Evolutionary conservation across 2,329 filamentous ascomycete species (phyloP).

Genomic region (Pezicula radicicola): DNA sequence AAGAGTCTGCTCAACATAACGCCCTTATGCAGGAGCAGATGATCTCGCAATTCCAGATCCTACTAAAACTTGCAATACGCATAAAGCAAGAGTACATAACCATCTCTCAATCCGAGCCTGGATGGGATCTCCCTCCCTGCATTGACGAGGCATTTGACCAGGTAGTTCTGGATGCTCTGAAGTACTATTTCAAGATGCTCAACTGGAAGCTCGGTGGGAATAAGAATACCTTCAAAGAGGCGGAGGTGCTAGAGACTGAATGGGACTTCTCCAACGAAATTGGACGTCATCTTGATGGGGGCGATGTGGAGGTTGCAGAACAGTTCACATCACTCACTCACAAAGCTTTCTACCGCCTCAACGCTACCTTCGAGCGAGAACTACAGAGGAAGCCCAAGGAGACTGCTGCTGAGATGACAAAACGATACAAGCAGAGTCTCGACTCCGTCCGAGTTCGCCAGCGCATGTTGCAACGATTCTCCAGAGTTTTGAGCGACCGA

Average conservation of each 20-base stretch:
- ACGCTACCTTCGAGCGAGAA: conserved; percentile 88
- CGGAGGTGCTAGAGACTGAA: conserved; percentile 93
- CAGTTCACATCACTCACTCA: conserved; percentile 94
- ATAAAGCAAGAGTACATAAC: conserved; percentile 87
- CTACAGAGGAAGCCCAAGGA: conserved; percentile 82
- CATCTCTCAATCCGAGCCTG: conserved; percentile 81
- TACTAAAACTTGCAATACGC: conserved; percentile 85
- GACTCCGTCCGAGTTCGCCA: conserved; percentile 96
- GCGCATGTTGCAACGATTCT: conserved; percentile 94
- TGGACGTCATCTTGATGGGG: conserved; percentile 84
- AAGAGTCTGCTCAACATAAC: conserved; percentile 88
- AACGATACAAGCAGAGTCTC: conserved; percentile 90
- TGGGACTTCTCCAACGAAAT: conserved; percentile 98
- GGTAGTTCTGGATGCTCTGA: conserved; percentile 86
- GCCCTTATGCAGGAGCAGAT: conserved; percentile 95
- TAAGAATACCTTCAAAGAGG: conserved; percentile 99
- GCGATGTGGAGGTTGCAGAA: conserved; percentile 94
- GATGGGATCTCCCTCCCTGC: conserved; percentile 93
- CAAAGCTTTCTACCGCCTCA: conserved; percentile 86
- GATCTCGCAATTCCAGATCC: conserved; percentile 93
- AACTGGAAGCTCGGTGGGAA: conserved; percentile 98
- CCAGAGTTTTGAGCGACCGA: conserved; percentile 81
- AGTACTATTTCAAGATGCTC: conserved; percentile 98
- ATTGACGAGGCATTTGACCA: conserved; percentile 96
- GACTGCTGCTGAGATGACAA: conserved; percentile 85